Evolutionary conservation across 2,329 filamentous ascomycete genomes (phyloP), one percentile per base, ranked within the genome.

Genomic region (Epichloe typhina): DNA sequence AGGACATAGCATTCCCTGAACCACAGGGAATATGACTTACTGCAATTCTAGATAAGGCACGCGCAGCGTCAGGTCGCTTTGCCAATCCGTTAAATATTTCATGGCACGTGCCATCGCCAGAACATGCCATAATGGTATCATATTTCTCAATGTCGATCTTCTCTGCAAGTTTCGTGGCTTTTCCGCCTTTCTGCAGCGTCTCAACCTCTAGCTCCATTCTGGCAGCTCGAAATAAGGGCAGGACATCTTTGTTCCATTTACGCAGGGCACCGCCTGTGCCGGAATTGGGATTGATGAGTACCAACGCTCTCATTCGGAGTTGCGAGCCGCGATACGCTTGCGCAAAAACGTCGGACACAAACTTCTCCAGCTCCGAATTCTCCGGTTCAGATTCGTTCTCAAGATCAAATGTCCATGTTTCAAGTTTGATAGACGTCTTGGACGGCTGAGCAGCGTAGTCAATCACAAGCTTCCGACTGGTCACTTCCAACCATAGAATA

Each of bases 41-140:
- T 1, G 93, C 87, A 13, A 97, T 70, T 60, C 83, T 86, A 21
- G 74, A 70, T 53, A 98, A 69, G 0, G 91, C 93, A 50, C 76
- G 76, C 35, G 75, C 72, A 19, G 89, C 89, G 66, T 96, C 86
- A 4, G 75, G 63, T 39, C 88, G 82, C 66, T 81, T 84, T 13
- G 80, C 89, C 35, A 98, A 70, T 0, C 93, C 93, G 63, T 98
- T 97, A 72, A 96, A 95, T 8, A 95, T 85, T 67, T 98, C 93
- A 64, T 95, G 85, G 0, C 88, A 84, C 39, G 95, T 74, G 9
- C 93, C 93, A 60, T 98, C 93, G 4, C 93, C 93, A 0, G 91
- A 96, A 63, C 88, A 93, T 55, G 88, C 87, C 26, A 91, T 82
- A 13, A 97, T 77, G 8, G 89, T 84, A 68, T 98, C 93, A 66